These are phyloP conservation scores for Delonix regia DNA, from an alignment of 306 rosid genomes.

Conservation along the genomic window DNA sequence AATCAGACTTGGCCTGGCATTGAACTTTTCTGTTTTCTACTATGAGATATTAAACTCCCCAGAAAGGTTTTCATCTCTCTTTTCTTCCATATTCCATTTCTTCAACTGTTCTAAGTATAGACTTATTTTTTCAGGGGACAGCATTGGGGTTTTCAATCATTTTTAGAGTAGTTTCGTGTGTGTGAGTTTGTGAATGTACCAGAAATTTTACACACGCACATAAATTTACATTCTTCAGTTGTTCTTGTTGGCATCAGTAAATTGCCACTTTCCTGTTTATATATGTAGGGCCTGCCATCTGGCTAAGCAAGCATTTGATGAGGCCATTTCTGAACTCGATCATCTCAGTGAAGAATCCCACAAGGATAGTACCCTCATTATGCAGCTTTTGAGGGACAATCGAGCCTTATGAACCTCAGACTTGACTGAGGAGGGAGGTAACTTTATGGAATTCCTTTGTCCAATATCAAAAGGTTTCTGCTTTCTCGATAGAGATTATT, in stretches of 20 bases:
- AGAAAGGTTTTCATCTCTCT: neutral
- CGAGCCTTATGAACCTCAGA: slow-evolving; percentile 6
- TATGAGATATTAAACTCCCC: slow-evolving; percentile 4
- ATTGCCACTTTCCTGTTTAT: neutral
- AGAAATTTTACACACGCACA: neutral
- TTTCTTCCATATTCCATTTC: neutral
- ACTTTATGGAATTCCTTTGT: neutral
- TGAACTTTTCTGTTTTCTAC: slow-evolving; percentile 11
- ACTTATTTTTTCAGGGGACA: neutral
- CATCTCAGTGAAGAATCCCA: slow-evolving; percentile 15
- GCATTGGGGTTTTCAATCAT: neutral
- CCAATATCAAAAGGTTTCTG: neutral
- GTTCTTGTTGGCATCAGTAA: neutral
- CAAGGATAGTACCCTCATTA: slow-evolving; percentile 5
- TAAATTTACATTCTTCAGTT: neutral
- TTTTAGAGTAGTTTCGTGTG: neutral
- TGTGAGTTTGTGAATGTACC: neutral
- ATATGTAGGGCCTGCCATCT: slow-evolving; percentile 19
- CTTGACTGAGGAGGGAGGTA: slow-evolving; percentile 2
- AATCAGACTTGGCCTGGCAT: slow-evolving; percentile 16
- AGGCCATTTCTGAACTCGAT: slow-evolving; percentile 11
- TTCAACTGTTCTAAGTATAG: neutral
- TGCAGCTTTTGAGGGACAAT: slow-evolving; percentile 26
- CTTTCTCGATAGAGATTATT: too few relatives aligned
- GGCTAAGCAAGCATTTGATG: slow-evolving; percentile 19